phyloP scores from a whole-genome alignment of 2,329 filamentous ascomycete genomes.

The Xylogone sp. region DNA sequence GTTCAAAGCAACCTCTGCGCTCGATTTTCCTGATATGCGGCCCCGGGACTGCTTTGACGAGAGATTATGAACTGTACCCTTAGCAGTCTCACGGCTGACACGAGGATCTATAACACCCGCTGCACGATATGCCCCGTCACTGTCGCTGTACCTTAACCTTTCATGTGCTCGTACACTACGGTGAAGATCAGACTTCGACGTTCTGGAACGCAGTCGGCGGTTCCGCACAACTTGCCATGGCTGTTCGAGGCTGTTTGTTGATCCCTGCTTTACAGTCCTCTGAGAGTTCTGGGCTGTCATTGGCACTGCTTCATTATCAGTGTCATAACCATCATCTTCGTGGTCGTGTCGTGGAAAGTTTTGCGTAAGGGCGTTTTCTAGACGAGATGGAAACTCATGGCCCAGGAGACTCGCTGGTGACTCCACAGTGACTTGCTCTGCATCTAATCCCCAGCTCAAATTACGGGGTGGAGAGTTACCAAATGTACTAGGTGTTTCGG shows the following conservation, averaged over 20 bases:
- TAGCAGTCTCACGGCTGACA: constrained; percentile 20
- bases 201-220: constrained; percentile 12
- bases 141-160: constrained; percentile 38
- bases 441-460: constrained; percentile 21
- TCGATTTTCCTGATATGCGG: constrained; percentile 22
- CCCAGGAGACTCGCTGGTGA: constrained; percentile 18
- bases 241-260: constrained; percentile 11
- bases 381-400: constrained; percentile 1
- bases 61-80: constrained; percentile 17
- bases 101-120: constrained; percentile 25
- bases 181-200: constrained; percentile 30
- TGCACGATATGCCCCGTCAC: constrained; percentile 41
- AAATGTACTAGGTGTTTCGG: constrained; percentile 32
- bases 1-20: constrained; percentile 40
- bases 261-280: constrained; percentile 9
- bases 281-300: constrained; percentile 17
- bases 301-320: constrained; percentile 19
- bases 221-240: constrained; percentile 19
- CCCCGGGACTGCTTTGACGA: constrained; percentile 17
- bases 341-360: constrained; percentile 12
- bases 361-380: constrained; percentile 6
- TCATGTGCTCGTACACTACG: constrained; percentile 37
- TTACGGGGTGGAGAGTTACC: constrained; percentile 18
- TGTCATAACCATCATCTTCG: constrained; percentile 24
- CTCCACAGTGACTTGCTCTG: constrained; percentile 16